A percentile compares a stretch with the other conserved stretches of the same genome.
These are phyloP conservation scores for Kodamaea suecica DNA, from an alignment of 1,139 yeast genomes.

Conservation along the genomic window DNA sequence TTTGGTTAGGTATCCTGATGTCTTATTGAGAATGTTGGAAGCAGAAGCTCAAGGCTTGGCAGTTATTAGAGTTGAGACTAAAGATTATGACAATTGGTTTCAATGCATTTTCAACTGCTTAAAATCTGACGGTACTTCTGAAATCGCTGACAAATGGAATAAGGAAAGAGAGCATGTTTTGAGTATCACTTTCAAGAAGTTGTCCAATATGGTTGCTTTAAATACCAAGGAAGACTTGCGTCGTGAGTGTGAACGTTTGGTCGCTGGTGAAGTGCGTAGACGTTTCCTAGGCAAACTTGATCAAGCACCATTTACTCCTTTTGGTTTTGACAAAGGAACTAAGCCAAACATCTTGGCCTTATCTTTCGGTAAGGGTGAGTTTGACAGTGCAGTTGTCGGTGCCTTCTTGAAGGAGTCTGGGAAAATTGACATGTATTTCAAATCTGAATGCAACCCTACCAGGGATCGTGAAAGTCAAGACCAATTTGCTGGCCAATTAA, in stretches of 20 bases:
- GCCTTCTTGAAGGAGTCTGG: slow-evolving; percentile 78
- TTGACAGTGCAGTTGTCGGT: slow-evolving; percentile 83
- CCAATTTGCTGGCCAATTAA: slow-evolving; percentile 52
- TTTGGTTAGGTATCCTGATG: slow-evolving; percentile 70
- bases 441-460: slow-evolving; percentile 75
- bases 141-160: slow-evolving; percentile 80
- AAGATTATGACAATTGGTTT: slow-evolving; percentile 43
- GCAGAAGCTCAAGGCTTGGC: slow-evolving; percentile 72
- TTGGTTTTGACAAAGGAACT: slow-evolving; percentile 73
- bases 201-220: slow-evolving; percentile 64
- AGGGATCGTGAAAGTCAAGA: slow-evolving; percentile 50
- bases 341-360: slow-evolving; percentile 80
- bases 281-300: slow-evolving; percentile 69
- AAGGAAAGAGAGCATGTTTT: slow-evolving; percentile 66
- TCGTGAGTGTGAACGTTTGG: slow-evolving; percentile 68
- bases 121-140: slow-evolving; percentile 82
- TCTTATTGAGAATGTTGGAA: slow-evolving; percentile 82
- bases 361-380: slow-evolving; percentile 84
- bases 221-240: slow-evolving; percentile 84
- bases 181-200: slow-evolving; percentile 62
- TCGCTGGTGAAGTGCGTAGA: slow-evolving; percentile 68
- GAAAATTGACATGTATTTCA: slow-evolving; percentile 69
- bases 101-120: slow-evolving; percentile 54
- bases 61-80: slow-evolving; percentile 45
- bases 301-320: slow-evolving; percentile 91